Evolutionary conservation across 176 grass and related monocot genomes (phyloP).

Genomic region (Carex scoparia): DNA sequence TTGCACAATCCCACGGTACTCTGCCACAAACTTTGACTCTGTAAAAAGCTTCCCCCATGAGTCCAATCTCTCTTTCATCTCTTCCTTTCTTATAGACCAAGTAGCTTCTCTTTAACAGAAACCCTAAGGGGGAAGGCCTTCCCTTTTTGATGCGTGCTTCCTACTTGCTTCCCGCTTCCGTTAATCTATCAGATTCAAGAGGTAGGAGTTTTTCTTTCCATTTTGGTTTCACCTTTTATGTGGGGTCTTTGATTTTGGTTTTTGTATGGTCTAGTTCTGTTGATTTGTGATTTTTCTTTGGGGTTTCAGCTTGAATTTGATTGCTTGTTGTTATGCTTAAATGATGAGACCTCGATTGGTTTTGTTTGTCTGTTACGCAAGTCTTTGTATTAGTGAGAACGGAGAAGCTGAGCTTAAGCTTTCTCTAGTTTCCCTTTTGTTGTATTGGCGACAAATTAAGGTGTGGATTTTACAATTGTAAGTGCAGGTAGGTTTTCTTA

Average conservation of each 20-base stretch:
- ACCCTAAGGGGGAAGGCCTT: constrained; percentile 16
- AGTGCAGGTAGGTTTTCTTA: neutral
- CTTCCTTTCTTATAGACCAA: constrained; percentile 4
- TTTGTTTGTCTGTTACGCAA: neutral
- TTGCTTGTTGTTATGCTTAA: neutral
- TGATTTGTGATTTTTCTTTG: constrained; percentile 18
- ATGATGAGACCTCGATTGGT: neutral
- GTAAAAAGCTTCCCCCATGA: neutral
- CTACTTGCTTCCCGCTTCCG: neutral
- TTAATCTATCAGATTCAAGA: neutral
- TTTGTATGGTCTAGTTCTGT: neutral
- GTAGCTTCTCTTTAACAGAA: neutral
- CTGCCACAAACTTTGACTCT: constrained; percentile 18
- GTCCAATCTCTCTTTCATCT: neutral
- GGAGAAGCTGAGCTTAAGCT: neutral
- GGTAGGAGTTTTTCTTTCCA: neutral
- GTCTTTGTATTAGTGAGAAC: neutral
- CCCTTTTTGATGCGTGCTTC: neutral
- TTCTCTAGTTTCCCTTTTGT: constrained; percentile 11
- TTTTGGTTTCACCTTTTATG: neutral
- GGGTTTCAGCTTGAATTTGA: constrained; percentile 4
- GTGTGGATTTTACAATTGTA: neutral
- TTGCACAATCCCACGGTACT: neutral
- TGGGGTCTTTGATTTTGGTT: constrained; percentile 20
- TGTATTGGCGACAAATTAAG: neutral